These are phyloP conservation scores for Prunus mongolica DNA, from an alignment of 306 rosid genomes.

Conservation along the genomic window DNA sequence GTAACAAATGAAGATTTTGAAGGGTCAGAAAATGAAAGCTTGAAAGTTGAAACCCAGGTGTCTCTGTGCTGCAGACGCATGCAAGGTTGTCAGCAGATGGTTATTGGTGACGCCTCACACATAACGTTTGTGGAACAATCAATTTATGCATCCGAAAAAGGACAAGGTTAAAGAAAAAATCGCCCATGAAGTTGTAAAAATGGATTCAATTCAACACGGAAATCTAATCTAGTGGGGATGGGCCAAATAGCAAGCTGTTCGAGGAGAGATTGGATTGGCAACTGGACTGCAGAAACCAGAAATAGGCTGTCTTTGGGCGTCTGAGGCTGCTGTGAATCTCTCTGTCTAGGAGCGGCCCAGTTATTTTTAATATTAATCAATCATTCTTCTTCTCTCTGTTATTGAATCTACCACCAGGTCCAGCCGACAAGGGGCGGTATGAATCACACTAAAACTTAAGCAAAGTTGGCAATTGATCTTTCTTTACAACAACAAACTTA, in stretches of 20 bases:
- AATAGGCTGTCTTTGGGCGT: neutral
- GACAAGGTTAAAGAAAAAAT: neutral
- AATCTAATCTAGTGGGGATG: too few relatives aligned
- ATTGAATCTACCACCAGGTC: neutral
- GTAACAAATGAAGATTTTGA: too few relatives aligned
- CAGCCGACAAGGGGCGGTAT: neutral
- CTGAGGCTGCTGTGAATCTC: neutral
- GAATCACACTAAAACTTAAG: neutral
- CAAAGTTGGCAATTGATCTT: neutral
- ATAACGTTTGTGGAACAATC: neutral
- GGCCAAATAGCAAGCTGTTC: too few relatives aligned
- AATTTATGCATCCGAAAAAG: slow-evolving; percentile 47
- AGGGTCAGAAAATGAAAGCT: too few relatives aligned
- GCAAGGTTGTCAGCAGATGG: neutral
- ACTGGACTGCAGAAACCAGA: too few relatives aligned
- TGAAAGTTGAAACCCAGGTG: too few relatives aligned
- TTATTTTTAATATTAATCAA: too few relatives aligned
- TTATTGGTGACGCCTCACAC: neutral
- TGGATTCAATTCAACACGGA: neutral
- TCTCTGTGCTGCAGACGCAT: slow-evolving; percentile 10
- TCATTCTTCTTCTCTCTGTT: neutral
- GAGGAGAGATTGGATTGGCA: too few relatives aligned
- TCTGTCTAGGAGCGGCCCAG: neutral
- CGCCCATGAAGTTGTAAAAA: neutral
- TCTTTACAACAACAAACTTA: neutral